Evolutionary conservation across 768 basidiomycete genomes (phyloP), one percentile per base, ranked within the genome.

Genomic region (Trametes cingulata): DNA sequence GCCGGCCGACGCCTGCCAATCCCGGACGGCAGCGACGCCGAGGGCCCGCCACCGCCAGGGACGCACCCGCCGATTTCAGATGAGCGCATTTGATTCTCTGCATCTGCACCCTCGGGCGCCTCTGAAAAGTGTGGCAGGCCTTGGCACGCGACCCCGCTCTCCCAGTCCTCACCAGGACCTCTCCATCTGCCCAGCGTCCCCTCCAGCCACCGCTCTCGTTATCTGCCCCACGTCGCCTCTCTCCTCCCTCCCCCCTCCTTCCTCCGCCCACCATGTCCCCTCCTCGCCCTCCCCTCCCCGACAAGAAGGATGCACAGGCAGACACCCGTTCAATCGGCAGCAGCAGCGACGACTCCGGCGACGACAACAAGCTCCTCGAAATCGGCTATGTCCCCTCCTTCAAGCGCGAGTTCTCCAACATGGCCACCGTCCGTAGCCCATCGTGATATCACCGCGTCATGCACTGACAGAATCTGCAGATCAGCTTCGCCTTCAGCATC

Each of bases 371-470:
- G 68, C 79, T 90, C 40, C 78, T 85, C 56, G 85, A 82, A 15
- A 71, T 89, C 66, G 88, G 88, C 19, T 90, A 90, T 67, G 83
- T 86, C 67, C 88, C 88, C 41, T 90, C 88, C 15, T 93, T 94
- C 78, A 86, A 85, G 72, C 81, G 92, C 58, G 92, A 94, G 77
- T 94, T 94, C 67, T 85, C 88, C 7, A 91, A 90, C 68, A 72
- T 92, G 33, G 87, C 88, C n/a, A 90, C 88, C 61, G 87, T 88
- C 63, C 60, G 84, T 59, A 27, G 25, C 20, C 52, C 14, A 22
- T 54, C 17, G 20, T 35, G 19, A 35, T 13, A 39, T 46, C 10
- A 20, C 20, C 14, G 22, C 42, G 29, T 49, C 4, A 39, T 45
- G 15, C 3, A 12, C 49, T 51, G 14, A 62, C 48, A 1, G 17